phyloP scores from a whole-genome alignment of 768 basidiomycete species.

The Suillus plorans region DNA sequence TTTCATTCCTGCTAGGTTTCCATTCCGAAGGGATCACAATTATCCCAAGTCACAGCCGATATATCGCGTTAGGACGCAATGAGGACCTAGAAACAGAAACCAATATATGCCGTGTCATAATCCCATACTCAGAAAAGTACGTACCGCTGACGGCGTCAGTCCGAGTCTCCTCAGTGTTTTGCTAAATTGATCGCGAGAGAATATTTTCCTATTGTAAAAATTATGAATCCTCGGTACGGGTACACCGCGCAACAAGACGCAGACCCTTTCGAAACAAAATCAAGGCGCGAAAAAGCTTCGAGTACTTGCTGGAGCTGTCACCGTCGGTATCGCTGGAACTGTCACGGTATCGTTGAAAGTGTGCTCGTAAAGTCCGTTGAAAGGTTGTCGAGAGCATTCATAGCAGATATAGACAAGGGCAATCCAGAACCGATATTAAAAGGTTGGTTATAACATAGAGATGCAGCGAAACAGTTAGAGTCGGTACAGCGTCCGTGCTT shows the following conservation, averaged over 20 bases:
- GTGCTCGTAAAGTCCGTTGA: too few species aligned
- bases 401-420: too few species aligned
- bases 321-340: too few species aligned
- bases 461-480: too few species aligned
- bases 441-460: too few species aligned
- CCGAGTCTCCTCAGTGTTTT: constrained; percentile 81
- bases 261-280: constrained; percentile 12
- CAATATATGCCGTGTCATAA: not conserved
- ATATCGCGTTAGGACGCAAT: constrained; percentile 39
- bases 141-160: constrained; percentile 87
- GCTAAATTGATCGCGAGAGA: constrained; percentile 68
- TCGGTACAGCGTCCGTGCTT: too few species aligned
- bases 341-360: too few species aligned
- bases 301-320: too few species aligned
- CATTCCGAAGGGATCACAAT: not conserved
- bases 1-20: not conserved
- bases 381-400: too few species aligned
- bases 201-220: constrained; percentile 63
- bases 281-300: too few species aligned
- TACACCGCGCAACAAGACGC: constrained; percentile 1
- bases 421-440: too few species aligned
- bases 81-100: constrained; percentile 34
- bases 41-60: not conserved
- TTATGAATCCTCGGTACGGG: not conserved
- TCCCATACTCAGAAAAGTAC: constrained; percentile 20